A percentile compares a stretch with the other conserved stretches of the same genome.
These are phyloP conservation scores for Diaporthe sp. DNA, from an alignment of 2,329 filamentous ascomycete genomes.

Conservation along the genomic window DNA sequence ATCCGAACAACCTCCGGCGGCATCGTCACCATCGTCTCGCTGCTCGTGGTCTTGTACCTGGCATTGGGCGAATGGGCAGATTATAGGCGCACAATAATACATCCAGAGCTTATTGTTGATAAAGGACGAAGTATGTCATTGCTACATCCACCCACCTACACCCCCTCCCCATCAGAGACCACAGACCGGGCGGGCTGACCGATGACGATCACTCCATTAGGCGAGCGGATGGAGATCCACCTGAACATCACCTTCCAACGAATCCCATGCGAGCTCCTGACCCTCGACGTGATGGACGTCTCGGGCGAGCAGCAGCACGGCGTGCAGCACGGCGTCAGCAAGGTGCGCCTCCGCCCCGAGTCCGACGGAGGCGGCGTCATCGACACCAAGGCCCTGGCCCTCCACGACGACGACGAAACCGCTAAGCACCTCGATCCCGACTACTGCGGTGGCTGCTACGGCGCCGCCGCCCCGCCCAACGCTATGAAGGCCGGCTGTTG, in stretches of 20 bases:
- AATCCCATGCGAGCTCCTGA: slow-evolving; percentile 94
- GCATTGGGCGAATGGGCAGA: slow-evolving; percentile 97
- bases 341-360: slow-evolving; percentile 83
- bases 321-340: slow-evolving; percentile 91
- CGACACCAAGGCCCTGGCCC: slow-evolving; percentile 76
- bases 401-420: slow-evolving; percentile 78
- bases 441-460: slow-evolving; percentile 96
- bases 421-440: slow-evolving; percentile 86
- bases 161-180: not conserved
- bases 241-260: slow-evolving; percentile 96
- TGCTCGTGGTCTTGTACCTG: slow-evolving; percentile 89
- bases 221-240: slow-evolving; percentile 99
- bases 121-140: slow-evolving; percentile 84
- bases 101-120: slow-evolving; percentile 95
- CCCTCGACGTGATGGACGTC: slow-evolving; percentile 99
- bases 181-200: slow-evolving; percentile 41
- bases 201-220: slow-evolving; percentile 56
- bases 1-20: slow-evolving; percentile 96
- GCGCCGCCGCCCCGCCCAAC: slow-evolving; percentile 79
- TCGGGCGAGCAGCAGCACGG: slow-evolving; percentile 97
- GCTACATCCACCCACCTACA: not conserved
- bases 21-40: slow-evolving; percentile 91
- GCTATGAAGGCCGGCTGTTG: slow-evolving; percentile 90
- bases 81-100: slow-evolving; percentile 87
- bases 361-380: slow-evolving; percentile 83